Conservation (phyloP, 2,329 filamentous ascomycete genomes). For the Atkinsonella texensis region DNA sequence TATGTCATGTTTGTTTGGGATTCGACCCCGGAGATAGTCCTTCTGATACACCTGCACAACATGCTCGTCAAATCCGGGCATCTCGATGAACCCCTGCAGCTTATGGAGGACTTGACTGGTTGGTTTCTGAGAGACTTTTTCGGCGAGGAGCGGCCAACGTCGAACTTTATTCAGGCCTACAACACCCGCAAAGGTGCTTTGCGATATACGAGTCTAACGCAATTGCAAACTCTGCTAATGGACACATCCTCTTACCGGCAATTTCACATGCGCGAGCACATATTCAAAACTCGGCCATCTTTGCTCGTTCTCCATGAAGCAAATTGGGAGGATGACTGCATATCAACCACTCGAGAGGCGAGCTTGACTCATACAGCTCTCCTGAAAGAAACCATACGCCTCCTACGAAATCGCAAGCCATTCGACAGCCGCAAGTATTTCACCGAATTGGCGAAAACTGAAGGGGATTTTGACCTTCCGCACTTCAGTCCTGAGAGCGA, state of each 20-base stretch:
- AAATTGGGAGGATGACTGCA: not conserved
- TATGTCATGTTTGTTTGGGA: constrained; percentile 27
- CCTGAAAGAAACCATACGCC: not conserved
- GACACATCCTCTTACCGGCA: constrained; percentile 12
- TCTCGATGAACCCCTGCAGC: constrained; percentile 19
- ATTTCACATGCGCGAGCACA: constrained; percentile 5
- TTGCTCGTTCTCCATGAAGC: constrained; percentile 5
- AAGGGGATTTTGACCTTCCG: not conserved
- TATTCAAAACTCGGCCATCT: constrained; percentile 7
- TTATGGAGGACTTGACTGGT: constrained; percentile 15
- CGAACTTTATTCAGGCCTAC: not conserved
- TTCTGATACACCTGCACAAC: constrained; percentile 34
- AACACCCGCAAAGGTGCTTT: not conserved
- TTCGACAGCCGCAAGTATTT: constrained; percentile 1
- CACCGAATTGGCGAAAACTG: not conserved
- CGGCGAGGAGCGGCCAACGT: not conserved
- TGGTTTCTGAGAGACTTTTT: not conserved
- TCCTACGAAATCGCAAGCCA: not conserved
- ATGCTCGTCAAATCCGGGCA: constrained; percentile 31
- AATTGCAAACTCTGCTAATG: not conserved
- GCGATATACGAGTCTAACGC: not conserved
- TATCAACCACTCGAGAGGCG: not conserved
- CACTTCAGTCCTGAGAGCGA: constrained; percentile 1
- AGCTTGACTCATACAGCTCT: not conserved
- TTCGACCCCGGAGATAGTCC: constrained; percentile 23